phyloP scores from a whole-genome alignment of 345 rosid genomes.

The Capsella bursapastoris region DNA sequence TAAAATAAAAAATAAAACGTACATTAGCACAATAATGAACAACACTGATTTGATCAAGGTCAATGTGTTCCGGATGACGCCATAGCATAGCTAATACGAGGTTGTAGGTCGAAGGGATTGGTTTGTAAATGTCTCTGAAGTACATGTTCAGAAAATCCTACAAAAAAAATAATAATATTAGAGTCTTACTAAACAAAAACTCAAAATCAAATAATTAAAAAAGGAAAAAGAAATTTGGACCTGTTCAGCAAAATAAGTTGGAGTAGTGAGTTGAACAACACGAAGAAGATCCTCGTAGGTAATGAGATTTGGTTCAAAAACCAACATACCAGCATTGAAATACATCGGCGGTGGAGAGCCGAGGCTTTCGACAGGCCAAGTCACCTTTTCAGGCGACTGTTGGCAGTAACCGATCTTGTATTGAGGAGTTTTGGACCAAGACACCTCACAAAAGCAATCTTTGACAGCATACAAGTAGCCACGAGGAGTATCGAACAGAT shows the following conservation, averaged over 20 bases:
- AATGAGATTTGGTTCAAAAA: conserved; percentile 55
- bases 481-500: conserved; percentile 53
- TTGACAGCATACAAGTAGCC: conserved; percentile 66
- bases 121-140: conserved; percentile 60
- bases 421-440: conserved; percentile 55
- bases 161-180: background rate
- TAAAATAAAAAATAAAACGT: conserved; percentile 11
- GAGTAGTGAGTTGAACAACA: conserved; percentile 48
- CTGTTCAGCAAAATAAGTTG: conserved; percentile 76
- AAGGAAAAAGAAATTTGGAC: conserved; percentile 26
- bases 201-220: background rate
- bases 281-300: conserved; percentile 53
- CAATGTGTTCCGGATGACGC: conserved; percentile 72
- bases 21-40: conserved; percentile 71
- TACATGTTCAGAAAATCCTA: conserved; percentile 67
- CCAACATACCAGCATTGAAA: conserved; percentile 77
- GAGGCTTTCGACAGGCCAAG: conserved; percentile 53
- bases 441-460: conserved; percentile 68
- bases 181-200: background rate
- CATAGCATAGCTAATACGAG: conserved; percentile 67
- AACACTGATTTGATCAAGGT: conserved; percentile 55
- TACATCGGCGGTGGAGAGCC: conserved; percentile 58
- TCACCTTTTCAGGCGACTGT: conserved; percentile 60
- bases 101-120: conserved; percentile 55
- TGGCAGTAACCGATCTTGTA: conserved; percentile 67